Evolutionary conservation across 108 stramenopile genomes (phyloP).

Genomic region (Cyclotella atomus): DNA sequence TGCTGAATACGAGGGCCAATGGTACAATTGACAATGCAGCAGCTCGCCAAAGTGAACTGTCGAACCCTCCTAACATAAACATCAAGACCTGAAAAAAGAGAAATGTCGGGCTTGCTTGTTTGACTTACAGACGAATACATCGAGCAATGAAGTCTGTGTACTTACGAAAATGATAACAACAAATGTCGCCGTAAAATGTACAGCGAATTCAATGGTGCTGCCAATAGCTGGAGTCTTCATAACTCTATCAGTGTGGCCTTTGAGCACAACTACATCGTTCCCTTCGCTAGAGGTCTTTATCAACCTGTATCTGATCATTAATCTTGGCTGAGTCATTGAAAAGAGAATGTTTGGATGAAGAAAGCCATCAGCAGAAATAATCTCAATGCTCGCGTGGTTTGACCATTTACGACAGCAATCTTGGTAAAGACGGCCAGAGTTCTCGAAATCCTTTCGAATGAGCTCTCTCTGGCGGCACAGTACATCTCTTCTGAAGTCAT

Average conservation of each 20-base stretch:
- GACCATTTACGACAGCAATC: slow-evolving; percentile 7
- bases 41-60: neutral
- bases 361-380: slow-evolving; percentile 31
- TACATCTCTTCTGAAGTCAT: slow-evolving; percentile 6
- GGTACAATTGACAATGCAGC: slow-evolving; percentile 19
- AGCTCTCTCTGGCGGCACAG: slow-evolving; percentile 15
- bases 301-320: slow-evolving; percentile 31
- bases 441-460: slow-evolving; percentile 27
- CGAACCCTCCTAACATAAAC: slow-evolving; percentile 7
- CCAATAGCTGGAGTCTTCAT: neutral
- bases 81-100: neutral
- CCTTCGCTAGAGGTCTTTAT: too few relatives aligned
- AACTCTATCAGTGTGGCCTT: slow-evolving; percentile 18
- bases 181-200: slow-evolving; percentile 16
- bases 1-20: slow-evolving; percentile 9
- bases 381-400: slow-evolving; percentile 30
- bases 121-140: too few relatives aligned
- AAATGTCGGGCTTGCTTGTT: too few relatives aligned
- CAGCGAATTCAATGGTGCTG: slow-evolving; percentile 21
- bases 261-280: neutral
- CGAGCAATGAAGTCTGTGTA: too few relatives aligned
- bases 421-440: slow-evolving; percentile 9
- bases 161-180: slow-evolving; percentile 27
- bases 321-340: slow-evolving; percentile 19
- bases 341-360: slow-evolving; percentile 25